phyloP scores from a whole-genome alignment of 2,329 filamentous ascomycete genomes.

The Cercospora canescens region DNA sequence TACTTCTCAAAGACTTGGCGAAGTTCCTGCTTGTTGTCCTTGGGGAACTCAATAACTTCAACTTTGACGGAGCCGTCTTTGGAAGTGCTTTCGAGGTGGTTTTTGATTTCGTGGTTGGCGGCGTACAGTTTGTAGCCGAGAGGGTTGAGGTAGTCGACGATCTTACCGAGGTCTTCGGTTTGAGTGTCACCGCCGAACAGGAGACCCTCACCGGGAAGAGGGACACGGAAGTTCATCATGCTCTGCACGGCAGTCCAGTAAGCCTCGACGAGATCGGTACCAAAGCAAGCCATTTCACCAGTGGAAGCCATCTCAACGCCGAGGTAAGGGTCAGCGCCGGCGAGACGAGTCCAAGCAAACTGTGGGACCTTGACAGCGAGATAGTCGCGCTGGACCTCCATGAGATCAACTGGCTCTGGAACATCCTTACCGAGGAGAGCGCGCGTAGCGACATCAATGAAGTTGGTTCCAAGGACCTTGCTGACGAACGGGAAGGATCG shows the following conservation, averaged over 20 bases:
- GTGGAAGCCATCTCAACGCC: slow-evolving; percentile 97
- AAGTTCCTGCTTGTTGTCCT: slow-evolving; percentile 90
- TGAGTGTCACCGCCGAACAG: slow-evolving; percentile 84
- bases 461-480: slow-evolving; percentile 95
- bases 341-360: slow-evolving; percentile 98
- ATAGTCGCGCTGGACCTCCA: slow-evolving; percentile 87
- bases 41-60: slow-evolving; percentile 95
- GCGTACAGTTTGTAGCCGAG: slow-evolving; percentile 95
- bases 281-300: slow-evolving; percentile 98
- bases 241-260: slow-evolving; percentile 97
- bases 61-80: slow-evolving; percentile 67
- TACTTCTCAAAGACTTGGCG: slow-evolving; percentile 96
- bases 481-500: slow-evolving; percentile 98
- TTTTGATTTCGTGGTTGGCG: slow-evolving; percentile 77
- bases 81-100: slow-evolving; percentile 71
- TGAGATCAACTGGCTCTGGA: slow-evolving; percentile 81
- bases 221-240: slow-evolving; percentile 98
- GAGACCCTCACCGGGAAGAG: slow-evolving; percentile 90
- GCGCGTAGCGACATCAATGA: slow-evolving; percentile 93
- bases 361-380: slow-evolving; percentile 97
- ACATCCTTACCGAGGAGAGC: slow-evolving; percentile 84
- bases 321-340: slow-evolving; percentile 94
- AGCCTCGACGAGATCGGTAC: slow-evolving; percentile 90
- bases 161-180: slow-evolving; percentile 69
- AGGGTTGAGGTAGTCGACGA: slow-evolving; percentile 84